Conservation (phyloP, 139 green algal species). For the Coccomyxa sp. region DNA sequence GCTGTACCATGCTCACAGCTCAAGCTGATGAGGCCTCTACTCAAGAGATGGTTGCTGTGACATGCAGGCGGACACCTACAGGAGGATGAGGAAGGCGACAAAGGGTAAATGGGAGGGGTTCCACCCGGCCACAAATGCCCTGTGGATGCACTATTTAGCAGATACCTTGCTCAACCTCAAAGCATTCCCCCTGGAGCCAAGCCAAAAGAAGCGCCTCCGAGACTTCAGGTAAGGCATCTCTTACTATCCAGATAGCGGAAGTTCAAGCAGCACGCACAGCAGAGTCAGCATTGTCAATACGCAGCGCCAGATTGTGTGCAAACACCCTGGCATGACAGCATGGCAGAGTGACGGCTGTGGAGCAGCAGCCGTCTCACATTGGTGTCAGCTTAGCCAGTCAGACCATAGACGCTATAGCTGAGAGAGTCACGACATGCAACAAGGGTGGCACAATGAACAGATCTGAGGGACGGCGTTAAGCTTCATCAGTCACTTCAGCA, state of each 20-base stretch:
- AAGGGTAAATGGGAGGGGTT: constrained; percentile 56
- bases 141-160: constrained; percentile 93
- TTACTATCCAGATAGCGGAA: background rate
- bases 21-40: no score
- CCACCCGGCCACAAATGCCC: constrained; percentile 78
- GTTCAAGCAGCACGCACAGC: background rate
- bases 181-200: constrained; percentile 11
- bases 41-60: background rate
- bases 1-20: no score
- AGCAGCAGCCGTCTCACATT: constrained; percentile 14
- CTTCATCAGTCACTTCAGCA: background rate
- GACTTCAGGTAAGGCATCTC: constrained; percentile 30
- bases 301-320: background rate
- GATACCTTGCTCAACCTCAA: constrained; percentile 74
- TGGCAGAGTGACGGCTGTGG: background rate
- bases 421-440: no score
- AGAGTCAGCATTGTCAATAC: background rate
- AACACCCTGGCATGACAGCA: background rate
- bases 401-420: constrained; percentile 26
- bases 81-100: constrained; percentile 74
- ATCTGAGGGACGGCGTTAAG: background rate
- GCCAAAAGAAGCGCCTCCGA: constrained; percentile 37
- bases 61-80: constrained; percentile 76
- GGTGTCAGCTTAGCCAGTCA: constrained; percentile 11
- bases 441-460: no score